Evolutionary conservation across 345 rosid species (phyloP).

Genomic region (Camelina neglecta): DNA sequence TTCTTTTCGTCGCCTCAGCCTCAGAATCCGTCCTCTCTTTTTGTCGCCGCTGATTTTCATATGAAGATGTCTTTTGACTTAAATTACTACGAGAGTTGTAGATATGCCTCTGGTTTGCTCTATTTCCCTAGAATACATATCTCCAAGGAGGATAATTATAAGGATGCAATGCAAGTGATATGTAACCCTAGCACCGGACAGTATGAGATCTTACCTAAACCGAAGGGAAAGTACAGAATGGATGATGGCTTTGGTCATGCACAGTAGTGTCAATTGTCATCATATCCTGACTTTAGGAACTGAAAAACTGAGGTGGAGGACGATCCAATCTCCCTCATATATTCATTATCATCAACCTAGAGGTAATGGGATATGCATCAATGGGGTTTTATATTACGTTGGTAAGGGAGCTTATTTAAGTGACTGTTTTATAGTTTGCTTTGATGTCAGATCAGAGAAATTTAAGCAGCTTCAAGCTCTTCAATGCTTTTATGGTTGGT

Average conservation of each 20-base stretch:
- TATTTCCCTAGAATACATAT: background rate
- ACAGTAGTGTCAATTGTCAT: background rate
- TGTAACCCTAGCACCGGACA: background rate
- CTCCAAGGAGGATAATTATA: background rate
- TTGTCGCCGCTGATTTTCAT: background rate
- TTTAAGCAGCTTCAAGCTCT: too few species aligned
- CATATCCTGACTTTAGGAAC: background rate
- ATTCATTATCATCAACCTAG: too few species aligned
- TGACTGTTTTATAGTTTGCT: background rate
- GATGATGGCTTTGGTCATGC: background rate
- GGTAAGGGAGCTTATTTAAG: too few species aligned
- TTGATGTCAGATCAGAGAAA: background rate
- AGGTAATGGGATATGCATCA: too few species aligned
- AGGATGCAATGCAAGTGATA: background rate
- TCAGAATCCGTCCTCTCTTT: background rate
- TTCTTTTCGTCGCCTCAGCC: background rate
- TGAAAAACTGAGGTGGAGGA: background rate
- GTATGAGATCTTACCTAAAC: background rate
- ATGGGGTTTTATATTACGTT: too few species aligned
- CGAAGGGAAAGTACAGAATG: background rate
- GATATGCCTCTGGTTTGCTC: background rate
- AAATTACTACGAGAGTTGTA: background rate
- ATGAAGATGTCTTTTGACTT: background rate
- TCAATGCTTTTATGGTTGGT: too few species aligned
- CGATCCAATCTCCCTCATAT: too few species aligned